Conservation (phyloP, 1,139 yeast species). For the Saccharomyces uvarum region DNA sequence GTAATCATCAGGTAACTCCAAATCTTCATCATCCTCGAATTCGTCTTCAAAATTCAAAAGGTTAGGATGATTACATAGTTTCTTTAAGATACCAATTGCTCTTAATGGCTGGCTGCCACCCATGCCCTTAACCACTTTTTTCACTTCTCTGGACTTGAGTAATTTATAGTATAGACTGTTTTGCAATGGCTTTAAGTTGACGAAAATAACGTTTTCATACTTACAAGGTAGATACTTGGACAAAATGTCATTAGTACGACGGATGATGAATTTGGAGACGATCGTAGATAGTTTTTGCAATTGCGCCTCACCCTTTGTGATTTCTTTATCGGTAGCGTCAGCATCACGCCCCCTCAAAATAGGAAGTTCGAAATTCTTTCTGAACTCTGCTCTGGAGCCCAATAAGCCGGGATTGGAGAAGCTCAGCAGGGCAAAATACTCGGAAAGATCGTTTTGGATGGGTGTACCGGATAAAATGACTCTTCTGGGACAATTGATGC, state of each 20-base stretch:
- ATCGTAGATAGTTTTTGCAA: slow-evolving; percentile 61
- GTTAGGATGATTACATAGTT: slow-evolving; percentile 91
- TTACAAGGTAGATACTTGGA: slow-evolving; percentile 91
- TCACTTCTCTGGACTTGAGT: slow-evolving; percentile 74
- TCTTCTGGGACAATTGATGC: slow-evolving; percentile 75
- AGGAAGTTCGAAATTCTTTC: slow-evolving; percentile 73
- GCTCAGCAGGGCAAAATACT: slow-evolving; percentile 81
- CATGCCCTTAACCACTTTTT: slow-evolving; percentile 46
- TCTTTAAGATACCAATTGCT: slow-evolving; percentile 82
- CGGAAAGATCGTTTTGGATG: slow-evolving; percentile 91
- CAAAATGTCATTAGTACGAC: slow-evolving; percentile 91
- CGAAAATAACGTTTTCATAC: slow-evolving; percentile 91
- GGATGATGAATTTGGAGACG: slow-evolving; percentile 83
- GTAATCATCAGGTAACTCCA: slow-evolving; percentile 68
- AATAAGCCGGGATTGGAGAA: slow-evolving; percentile 93
- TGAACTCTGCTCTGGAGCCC: slow-evolving; percentile 77
- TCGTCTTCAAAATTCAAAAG: slow-evolving; percentile 69
- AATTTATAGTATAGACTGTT: slow-evolving; percentile 61
- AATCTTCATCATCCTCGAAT: slow-evolving; percentile 55
- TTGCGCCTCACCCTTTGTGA: slow-evolving; percentile 62
- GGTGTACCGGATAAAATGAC: slow-evolving; percentile 96
- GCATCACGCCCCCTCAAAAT: slow-evolving; percentile 87
- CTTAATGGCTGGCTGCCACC: slow-evolving; percentile 75
- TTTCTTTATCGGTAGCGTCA: slow-evolving; percentile 75
- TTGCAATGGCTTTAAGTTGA: slow-evolving; percentile 77